Conservation (phyloP, 495 filamentous ascomycete genomes). For the Chlorociboria aeruginascens region DNA sequence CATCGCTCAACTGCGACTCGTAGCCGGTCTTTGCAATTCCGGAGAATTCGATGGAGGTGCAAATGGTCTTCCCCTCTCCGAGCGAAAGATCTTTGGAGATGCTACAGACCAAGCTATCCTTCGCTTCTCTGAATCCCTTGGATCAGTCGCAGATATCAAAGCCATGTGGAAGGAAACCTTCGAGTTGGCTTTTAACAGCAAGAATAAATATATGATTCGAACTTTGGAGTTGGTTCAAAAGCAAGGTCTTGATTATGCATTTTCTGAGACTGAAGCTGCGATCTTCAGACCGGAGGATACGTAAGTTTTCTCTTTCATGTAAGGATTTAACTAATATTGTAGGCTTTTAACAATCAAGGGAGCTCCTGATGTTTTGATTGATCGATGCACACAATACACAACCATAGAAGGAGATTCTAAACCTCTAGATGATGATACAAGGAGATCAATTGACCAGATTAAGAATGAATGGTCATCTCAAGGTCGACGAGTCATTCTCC, state of each 20-base stretch:
- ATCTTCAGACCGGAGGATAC: slow-evolving; percentile 28
- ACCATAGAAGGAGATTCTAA: slow-evolving; percentile 33
- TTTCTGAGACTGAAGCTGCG: slow-evolving; percentile 25
- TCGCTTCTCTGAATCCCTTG: slow-evolving; percentile 49
- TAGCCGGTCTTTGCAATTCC: slow-evolving; percentile 55
- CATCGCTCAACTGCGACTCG: slow-evolving; percentile 33
- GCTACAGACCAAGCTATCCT: slow-evolving; percentile 63
- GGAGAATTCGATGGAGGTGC: slow-evolving; percentile 55
- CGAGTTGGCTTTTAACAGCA: slow-evolving; percentile 64
- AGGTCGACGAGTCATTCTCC: slow-evolving; percentile 50
- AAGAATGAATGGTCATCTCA: slow-evolving; percentile 53
- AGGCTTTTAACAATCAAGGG: slow-evolving; percentile 49
- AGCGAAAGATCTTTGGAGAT: slow-evolving; percentile 54
- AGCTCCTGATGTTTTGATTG: slow-evolving; percentile 50
- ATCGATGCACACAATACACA: slow-evolving; percentile 38
- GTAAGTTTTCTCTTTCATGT: slow-evolving; percentile 19
- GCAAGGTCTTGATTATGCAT: slow-evolving; percentile 25
- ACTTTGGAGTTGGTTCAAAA: slow-evolving; percentile 26
- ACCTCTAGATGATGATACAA: slow-evolving; percentile 27
- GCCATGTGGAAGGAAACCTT: slow-evolving; percentile 44
- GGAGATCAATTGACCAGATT: slow-evolving; percentile 31
- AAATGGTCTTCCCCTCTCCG: slow-evolving; percentile 33
- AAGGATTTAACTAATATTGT: neutral
- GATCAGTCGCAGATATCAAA: slow-evolving; percentile 35
- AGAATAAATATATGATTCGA: slow-evolving; percentile 65